Evolutionary conservation across 345 rosid species (phyloP), one percentile per base, ranked within the genome.

Genomic region (Capsella bursapastoris): DNA sequence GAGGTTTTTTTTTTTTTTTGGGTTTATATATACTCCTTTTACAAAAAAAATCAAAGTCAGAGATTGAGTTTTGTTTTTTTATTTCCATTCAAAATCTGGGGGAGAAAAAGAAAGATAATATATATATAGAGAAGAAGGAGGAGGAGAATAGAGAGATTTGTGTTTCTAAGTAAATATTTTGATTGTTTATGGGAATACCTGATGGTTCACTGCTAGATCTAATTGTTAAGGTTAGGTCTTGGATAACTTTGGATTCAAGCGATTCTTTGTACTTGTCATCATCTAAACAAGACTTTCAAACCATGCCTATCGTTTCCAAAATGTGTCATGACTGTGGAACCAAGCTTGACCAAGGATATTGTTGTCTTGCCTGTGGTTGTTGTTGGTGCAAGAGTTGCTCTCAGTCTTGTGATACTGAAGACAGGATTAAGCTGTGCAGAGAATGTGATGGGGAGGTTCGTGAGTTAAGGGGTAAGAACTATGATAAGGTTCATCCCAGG

Each of bases 401-500:
- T 69, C 50, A 61, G 3, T 52, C 79, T 35, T 52, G 56, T 61
- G 70, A 61, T 35, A 1, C 66, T 50, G 69, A 71, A 16, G 64
- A 58, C 43, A 58, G 6, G 72, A 86, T 81, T 77, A 86, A 82
- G 78, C 61, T 72, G 41, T 96, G 99, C 74, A 87, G 82, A 83
- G 82, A 78, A 70, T 95, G 97, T 82, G 72, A 67, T 45, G 86
- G 85, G 0, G 72, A 47, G 75, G 73, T 67, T 67, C 57, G 50
- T 56, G 87, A 82, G 64, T 72, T 79, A 29, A 83, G 79, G 69
- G 84, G 78, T 76, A 85, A 82, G 74, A 78, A 43, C 74, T 77
- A 82, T 76, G 90, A 96, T 78, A 95, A 92, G 71, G 90, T 92
- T 49, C 90, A 92, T 79, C 97, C 99, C 11, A 76, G 83, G 16